Conservation (phyloP, 495 filamentous ascomycete genomes). For the Podospora bellae-mahoneyi region DNA sequence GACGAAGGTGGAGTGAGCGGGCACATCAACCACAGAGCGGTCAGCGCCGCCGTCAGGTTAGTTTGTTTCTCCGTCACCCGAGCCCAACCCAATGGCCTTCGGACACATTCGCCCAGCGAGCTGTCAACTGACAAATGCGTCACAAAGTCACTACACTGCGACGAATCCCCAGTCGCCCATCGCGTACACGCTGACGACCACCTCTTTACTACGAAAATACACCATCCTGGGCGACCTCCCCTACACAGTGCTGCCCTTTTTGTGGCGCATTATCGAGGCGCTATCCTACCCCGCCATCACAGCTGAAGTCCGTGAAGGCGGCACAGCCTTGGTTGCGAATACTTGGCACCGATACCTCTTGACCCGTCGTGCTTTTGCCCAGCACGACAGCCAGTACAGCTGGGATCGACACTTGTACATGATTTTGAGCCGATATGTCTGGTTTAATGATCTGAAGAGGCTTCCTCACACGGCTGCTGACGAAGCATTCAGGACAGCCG, state of each 20-base stretch:
- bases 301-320: slow-evolving; percentile 24
- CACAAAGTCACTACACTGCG: slow-evolving; percentile 30
- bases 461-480: slow-evolving; percentile 14
- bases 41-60: slow-evolving; percentile 42
- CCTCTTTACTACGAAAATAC: slow-evolving; percentile 39
- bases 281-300: slow-evolving; percentile 30
- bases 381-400: slow-evolving; percentile 40
- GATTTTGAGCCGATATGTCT: slow-evolving; percentile 42
- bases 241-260: slow-evolving; percentile 38
- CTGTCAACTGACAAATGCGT: slow-evolving; percentile 12
- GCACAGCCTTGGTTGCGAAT: slow-evolving; percentile 35
- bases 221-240: slow-evolving; percentile 40
- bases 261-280: slow-evolving; percentile 37
- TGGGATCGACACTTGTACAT: slow-evolving; percentile 46
- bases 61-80: slow-evolving; percentile 16
- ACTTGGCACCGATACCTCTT: slow-evolving; percentile 36
- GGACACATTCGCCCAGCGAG: neutral
- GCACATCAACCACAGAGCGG: slow-evolving; percentile 44
- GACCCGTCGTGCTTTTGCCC: slow-evolving; percentile 36
- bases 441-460: slow-evolving; percentile 43
- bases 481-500: neutral
- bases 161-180: slow-evolving; percentile 33
- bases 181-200: slow-evolving; percentile 38
- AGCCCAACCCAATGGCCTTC: slow-evolving; percentile 7
- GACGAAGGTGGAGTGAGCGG: slow-evolving; percentile 42